Base-by-base conservation (phyloP, 1,139 yeast genomes). In the Pichia sp. region DNA sequence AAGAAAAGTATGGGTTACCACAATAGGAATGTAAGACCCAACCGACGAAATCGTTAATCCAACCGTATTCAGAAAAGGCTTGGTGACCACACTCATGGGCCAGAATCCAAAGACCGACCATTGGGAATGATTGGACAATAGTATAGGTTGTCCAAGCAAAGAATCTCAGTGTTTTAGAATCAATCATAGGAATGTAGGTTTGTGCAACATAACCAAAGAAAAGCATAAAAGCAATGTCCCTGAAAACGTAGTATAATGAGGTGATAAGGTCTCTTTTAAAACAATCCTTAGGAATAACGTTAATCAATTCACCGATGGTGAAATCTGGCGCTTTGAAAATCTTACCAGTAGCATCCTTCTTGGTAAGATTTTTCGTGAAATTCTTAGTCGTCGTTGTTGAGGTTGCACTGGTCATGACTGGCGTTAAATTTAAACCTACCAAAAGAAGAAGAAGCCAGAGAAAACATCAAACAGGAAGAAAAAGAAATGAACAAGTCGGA, bases 71-170 rank as follows among this genome's bases (percentile, higher is more conserved):
- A 29, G 85, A 77, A 60, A 85, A 85, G 32, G 95, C 95, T 48
- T 80, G 83, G 65, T 85, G 95, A 44, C 95, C 95, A 69, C 95
- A 85, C 67, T 85, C 95, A 65, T 85, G 95, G 49, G 95, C 95
- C 63, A 85, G 65, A 51, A 85, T 82, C 95, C 95, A 85, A 53
- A 82, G 60, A 34, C 95, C 95, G 50, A 86, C 85, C 85, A 57
- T 81, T 73, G 53, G 84, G 69, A 41, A 94, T 86, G 47, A 58
- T 53, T 39, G 46, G 27, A 49, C 40, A 50, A 40, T 54, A 41
- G 47, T 50, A 50, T 38, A 57, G 34, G 42, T 37, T 76, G 85
- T 86, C 85, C 47, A 79, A 71, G 49, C 48, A 7, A 66, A 67
- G 54, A 76, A 72, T 57, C 90, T 72, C 10, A 67, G 58, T 11